A percentile compares a stretch with the other conserved stretches of the same genome.
phyloP scores from a whole-genome alignment of 805 yeast genomes.

The Novakomyces olei region DNA sequence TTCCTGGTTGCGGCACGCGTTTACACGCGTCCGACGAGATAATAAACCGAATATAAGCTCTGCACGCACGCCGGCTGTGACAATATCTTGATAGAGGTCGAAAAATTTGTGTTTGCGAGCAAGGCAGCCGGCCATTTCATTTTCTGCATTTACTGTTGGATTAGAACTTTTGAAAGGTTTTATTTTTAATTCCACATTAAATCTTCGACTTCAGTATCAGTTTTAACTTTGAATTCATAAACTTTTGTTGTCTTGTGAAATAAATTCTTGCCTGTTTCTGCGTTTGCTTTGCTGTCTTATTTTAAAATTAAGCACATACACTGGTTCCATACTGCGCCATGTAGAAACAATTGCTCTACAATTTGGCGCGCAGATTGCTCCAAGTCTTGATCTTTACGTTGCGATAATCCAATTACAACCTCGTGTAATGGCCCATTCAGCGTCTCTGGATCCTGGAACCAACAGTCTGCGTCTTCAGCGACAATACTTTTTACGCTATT shows the following conservation, averaged over 20 bases:
- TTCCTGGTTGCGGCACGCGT: constrained; percentile 27
- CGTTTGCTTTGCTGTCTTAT: too few relatives aligned
- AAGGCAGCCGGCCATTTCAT: constrained; percentile 72
- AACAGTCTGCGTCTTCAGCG: neutral
- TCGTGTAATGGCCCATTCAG: neutral
- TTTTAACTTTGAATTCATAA: too few relatives aligned
- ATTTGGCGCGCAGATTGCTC: neutral
- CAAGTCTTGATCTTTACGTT: constrained; percentile 24
- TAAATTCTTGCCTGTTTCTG: too few relatives aligned
- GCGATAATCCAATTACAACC: neutral
- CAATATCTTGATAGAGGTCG: constrained; percentile 27
- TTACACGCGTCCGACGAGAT: constrained; percentile 24
- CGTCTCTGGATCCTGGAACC: neutral
- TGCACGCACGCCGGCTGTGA: constrained; percentile 78
- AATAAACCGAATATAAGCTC: constrained; percentile 54
- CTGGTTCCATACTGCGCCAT: neutral
- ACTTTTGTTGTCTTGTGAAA: too few relatives aligned
- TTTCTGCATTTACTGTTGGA: neutral
- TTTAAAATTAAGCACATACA: too few relatives aligned
- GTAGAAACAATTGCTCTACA: constrained; percentile 14
- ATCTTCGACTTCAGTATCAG: too few relatives aligned
- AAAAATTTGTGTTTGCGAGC: constrained; percentile 29
- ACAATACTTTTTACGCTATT: neutral
- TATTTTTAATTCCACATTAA: too few relatives aligned
- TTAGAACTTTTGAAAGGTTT: too few relatives aligned